phyloP scores from a whole-genome alignment of 768 basidiomycete genomes.

The Mycena albidolilacea region DNA sequence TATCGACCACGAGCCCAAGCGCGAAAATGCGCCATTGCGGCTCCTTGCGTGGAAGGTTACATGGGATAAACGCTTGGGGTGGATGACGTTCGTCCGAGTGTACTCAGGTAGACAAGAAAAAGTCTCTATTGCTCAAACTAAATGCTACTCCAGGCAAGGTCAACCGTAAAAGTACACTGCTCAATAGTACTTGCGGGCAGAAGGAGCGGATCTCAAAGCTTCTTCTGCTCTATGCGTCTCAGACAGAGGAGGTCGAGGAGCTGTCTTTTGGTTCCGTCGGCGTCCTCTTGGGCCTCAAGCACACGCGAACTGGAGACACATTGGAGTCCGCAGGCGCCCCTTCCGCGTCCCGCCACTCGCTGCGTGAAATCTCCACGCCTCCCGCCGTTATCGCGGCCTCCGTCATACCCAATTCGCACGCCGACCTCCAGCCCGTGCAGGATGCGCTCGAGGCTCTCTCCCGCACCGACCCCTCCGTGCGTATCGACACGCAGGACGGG shows the following conservation, averaged over 20 bases:
- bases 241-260: conserved; percentile 82
- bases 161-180: conserved; percentile 69
- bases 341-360: conserved; percentile 54
- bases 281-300: conserved; percentile 85
- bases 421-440: conserved; percentile 84
- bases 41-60: conserved; percentile 90
- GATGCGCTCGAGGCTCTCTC: conserved; percentile 78
- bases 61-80: conserved; percentile 86
- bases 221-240: conserved; percentile 83
- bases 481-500: conserved; percentile 85
- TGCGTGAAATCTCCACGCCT: conserved; percentile 81
- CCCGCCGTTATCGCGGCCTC: conserved; percentile 90
- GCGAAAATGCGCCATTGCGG: conserved; percentile 65
- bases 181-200: conserved; percentile 78
- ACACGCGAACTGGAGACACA: conserved; percentile 92
- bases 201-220: conserved; percentile 84
- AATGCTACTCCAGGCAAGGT: conserved; percentile 68
- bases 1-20: conserved; percentile 62
- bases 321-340: conserved; percentile 69
- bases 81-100: conserved; percentile 94
- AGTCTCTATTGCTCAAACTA: conserved; percentile 14
- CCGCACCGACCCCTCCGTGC: conserved; percentile 93
- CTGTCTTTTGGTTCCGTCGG: conserved; percentile 89
- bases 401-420: conserved; percentile 84
- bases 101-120: conserved; percentile 77